Evolutionary conservation across 768 basidiomycete genomes (phyloP).

Genomic region (Hebeloma cylindrosporum): DNA sequence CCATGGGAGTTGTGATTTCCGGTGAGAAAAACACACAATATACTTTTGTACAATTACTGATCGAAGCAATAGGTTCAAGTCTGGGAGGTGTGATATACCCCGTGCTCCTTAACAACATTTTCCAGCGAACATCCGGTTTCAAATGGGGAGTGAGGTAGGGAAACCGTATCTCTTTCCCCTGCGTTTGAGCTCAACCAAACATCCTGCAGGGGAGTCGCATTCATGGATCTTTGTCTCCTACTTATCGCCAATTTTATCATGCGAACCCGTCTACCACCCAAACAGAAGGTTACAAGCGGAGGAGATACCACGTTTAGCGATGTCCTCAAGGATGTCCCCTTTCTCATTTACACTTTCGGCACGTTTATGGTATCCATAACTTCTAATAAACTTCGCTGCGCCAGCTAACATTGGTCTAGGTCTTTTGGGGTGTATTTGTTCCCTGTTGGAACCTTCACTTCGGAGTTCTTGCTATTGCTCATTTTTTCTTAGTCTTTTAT

Average conservation of each 20-base stretch:
- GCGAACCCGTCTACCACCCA: conserved; percentile 40
- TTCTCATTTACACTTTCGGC: conserved; percentile 42
- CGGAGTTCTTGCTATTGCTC: conserved; percentile 1
- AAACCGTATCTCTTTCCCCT: conserved; percentile 19
- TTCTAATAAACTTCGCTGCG: not conserved
- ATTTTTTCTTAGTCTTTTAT: conserved; percentile 43
- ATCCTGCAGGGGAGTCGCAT: conserved; percentile 39
- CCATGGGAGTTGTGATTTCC: conserved; percentile 55
- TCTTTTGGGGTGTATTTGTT: conserved; percentile 51
- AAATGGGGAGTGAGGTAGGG: conserved; percentile 43
- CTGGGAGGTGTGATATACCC: conserved; percentile 54
- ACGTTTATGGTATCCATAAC: conserved; percentile 34
- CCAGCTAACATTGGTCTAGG: conserved; percentile 22
- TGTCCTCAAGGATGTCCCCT: conserved; percentile 42
- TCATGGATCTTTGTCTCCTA: conserved; percentile 45
- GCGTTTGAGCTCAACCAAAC: not conserved
- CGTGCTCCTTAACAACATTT: conserved; percentile 50
- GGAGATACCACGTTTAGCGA: conserved; percentile 29
- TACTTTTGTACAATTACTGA: not conserved
- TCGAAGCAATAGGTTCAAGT: conserved; percentile 48
- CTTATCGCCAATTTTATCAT: conserved; percentile 43
- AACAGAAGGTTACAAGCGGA: conserved; percentile 20
- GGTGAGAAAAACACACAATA: conserved; percentile 31
- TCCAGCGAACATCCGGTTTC: conserved; percentile 36
- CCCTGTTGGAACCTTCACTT: conserved; percentile 39